Evolutionary conservation across 306 rosid species (phyloP).

Genomic region (Corylus avellana): DNA sequence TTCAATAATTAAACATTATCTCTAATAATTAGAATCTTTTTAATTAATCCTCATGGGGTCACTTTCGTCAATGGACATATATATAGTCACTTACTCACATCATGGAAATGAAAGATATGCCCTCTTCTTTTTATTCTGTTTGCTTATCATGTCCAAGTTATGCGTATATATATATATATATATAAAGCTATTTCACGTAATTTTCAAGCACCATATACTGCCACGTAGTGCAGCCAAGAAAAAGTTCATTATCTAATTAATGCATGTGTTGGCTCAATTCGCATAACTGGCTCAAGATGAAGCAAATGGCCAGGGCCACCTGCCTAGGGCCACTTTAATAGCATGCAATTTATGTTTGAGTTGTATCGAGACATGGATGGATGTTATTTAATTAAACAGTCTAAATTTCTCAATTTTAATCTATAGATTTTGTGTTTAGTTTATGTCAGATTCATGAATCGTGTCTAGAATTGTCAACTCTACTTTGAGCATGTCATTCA

Average conservation of each 20-base stretch:
- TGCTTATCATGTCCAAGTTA: neutral
- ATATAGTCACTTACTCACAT: neutral
- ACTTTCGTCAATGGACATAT: neutral
- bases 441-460: too few relatives aligned
- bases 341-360: too few relatives aligned
- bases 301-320: neutral
- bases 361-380: too few relatives aligned
- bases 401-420: too few relatives aligned
- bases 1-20: neutral
- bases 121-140: too few relatives aligned
- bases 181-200: neutral
- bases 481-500: too few relatives aligned
- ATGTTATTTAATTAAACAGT: too few relatives aligned
- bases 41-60: neutral
- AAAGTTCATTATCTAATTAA: neutral
- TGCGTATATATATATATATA: neutral
- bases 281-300: neutral
- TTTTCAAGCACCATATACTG: neutral
- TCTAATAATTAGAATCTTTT: neutral
- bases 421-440: too few relatives aligned
- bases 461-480: too few relatives aligned
- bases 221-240: conserved; percentile 2
- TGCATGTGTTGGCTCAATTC: neutral
- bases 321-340: too few relatives aligned
- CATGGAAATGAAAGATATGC: neutral